Base-by-base conservation (phyloP, 495 filamentous ascomycete species). In the Annulohypoxylon nitens region DNA sequence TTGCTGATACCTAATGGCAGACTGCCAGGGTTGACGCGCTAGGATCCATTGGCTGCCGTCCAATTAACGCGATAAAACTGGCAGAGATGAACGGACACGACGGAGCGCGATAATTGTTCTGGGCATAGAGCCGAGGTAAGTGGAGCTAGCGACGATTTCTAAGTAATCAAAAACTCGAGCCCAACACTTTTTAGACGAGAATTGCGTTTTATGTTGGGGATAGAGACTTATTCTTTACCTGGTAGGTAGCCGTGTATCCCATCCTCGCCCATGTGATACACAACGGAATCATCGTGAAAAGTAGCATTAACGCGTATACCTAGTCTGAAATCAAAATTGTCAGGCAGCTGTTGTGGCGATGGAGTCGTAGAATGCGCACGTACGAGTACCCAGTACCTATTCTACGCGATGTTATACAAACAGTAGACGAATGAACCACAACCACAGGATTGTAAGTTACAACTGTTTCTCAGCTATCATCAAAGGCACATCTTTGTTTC, bases 91-190 rank as follows among this genome's bases (percentile, higher is more conserved):
- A 47, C 43, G 43, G 12, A 12, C 36, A 39, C 36, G 9, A 14
- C 43, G 43, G 14, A 58, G 30, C 54, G 34, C 14, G 12, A 20
- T 12, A 58, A 20, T 37, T 26, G 11, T n/a, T 41, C 26, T 20
- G 25, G n/a, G n/a, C 23, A 16, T 9, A 20, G 25, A 66, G 37
- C 61, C 69, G 61, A 66, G 69, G 62, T 30, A 66, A 55, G 69
- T 71, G 69, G 69, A 25, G 55, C 37, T 16, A n/a, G 39, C 39
- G 12, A 43, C 39, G 12, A n/a, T 14, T 43, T 43, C 39, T 43
- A 39, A 2, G 36, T 39, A 39, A 39, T 39, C 36, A 11, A 39
- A 39, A 39, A 9, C 25, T 51, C 9, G 8, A 26, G 11, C 48
- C 23, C 48, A 51, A 51, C 48, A 51, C 30, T 47, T 47, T 47